Conservation (phyloP, 169 alveolate species). For the Plasmodium gonderi region DNA sequence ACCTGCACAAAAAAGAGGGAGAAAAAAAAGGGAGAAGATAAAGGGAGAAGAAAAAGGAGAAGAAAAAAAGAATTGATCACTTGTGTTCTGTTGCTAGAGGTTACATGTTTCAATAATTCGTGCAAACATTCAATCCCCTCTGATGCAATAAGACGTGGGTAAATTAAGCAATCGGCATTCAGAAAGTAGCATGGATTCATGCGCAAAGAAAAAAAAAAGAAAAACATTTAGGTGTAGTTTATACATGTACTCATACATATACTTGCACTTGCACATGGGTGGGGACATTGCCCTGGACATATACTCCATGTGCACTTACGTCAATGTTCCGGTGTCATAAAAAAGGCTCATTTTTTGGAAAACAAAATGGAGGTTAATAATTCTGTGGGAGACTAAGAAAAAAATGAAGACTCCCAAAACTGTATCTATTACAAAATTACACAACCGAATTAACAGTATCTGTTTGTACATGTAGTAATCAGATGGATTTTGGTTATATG, state of each 20-base stretch:
- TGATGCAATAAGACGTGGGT: too few species aligned
- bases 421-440: conserved; percentile 9
- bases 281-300: too few species aligned
- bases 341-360: neutral
- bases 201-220: too few species aligned
- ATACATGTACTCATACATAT: too few species aligned
- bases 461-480: conserved; percentile 30
- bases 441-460: conserved; percentile 25
- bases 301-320: conserved; percentile 3
- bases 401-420: conserved; percentile 5
- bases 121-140: too few species aligned
- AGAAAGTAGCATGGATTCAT: too few species aligned
- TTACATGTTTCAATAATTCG: too few species aligned
- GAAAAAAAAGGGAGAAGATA: neutral
- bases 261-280: too few species aligned
- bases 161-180: too few species aligned
- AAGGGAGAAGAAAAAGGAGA: neutral
- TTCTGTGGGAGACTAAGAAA: neutral
- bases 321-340: conserved; percentile 31
- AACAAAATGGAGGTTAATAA: neutral
- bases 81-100: too few species aligned
- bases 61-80: neutral
- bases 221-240: too few species aligned
- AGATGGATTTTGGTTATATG: neutral
- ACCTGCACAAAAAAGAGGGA: neutral